Evolutionary conservation across 2,329 filamentous ascomycete genomes (phyloP), one percentile per base, ranked within the genome.

Genomic region (Ampelomyces quisqualis): DNA sequence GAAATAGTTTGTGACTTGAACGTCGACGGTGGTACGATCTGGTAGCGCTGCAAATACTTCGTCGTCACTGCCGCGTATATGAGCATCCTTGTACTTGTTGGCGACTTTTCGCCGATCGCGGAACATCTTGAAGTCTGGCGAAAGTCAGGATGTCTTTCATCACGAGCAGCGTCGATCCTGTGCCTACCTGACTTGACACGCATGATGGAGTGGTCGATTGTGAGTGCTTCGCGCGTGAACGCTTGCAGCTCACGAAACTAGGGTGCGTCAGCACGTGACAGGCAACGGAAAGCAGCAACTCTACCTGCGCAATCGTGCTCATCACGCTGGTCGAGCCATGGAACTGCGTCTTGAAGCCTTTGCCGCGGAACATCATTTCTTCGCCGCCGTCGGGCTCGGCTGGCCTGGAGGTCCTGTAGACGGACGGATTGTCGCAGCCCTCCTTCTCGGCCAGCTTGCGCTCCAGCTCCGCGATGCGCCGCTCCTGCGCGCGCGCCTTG

Each of bases 1-100:
- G 29, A 80, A 72, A 57, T 82, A 82, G 0, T 74, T 47, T 1
- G 55, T 42, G 5, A 70, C 67, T 57, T 75, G 69, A 9, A 51
- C 24, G 40, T 80, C 75, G 1, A 73, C 60, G 13, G 65, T 53
- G 11, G 38, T 46, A 35, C 64, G 68, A 1, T 60, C 33, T 1
- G 71, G 71, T 2, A 75, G 47, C 4, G 69, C 38, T 0, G 59
- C 58, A 23, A 65, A 55, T 1, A 74, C 58, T 5, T 71, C 62
- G 1, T 59, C 58, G 20, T 68, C 60, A 1, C 53, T 51, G 3
- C 55, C 51, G 6, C 49, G 46, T 2, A 29, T 45, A 18, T 17
- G 43, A n/a, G 31, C 43, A 10, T 27, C 34, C 26, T 48, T 56
- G 6, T 62, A 52, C 27, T 65, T 65, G 8, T 40, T 28, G 3